Evolutionary conservation across 2,329 filamentous ascomycete species (phyloP).

Genomic region (Ceratocystis variospora): DNA sequence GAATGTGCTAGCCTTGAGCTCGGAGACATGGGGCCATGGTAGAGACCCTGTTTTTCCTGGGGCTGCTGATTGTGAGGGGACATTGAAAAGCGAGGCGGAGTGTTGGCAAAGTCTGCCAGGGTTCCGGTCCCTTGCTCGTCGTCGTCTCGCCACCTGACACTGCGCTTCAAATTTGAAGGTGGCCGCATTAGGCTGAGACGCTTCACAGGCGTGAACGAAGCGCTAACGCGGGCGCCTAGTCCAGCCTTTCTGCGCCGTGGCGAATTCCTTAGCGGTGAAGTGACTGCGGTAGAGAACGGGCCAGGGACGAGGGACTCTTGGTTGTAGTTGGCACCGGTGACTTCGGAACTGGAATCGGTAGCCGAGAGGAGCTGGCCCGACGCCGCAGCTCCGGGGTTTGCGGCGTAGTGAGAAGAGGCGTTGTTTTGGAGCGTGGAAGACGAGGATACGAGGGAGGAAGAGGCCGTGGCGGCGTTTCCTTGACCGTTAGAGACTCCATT

Average conservation of each 20-base stretch:
- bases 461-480: neutral
- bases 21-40: constrained; percentile 4
- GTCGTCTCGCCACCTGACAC: constrained; percentile 86
- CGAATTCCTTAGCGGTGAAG: constrained; percentile 59
- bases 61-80: constrained; percentile 35
- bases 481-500: constrained; percentile 12
- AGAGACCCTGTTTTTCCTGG: constrained; percentile 24
- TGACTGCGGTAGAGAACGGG: constrained; percentile 14
- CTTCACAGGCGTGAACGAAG: constrained; percentile 72
- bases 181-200: constrained; percentile 28
- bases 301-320: constrained; percentile 3
- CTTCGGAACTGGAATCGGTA: constrained; percentile 14
- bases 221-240: constrained; percentile 48
- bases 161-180: constrained; percentile 49
- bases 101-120: constrained; percentile 82
- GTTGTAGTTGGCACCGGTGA: constrained; percentile 24
- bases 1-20: neutral
- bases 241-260: constrained; percentile 63
- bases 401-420: constrained; percentile 11
- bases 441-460: neutral
- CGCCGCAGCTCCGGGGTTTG: constrained; percentile 3
- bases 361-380: constrained; percentile 14
- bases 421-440: constrained; percentile 16
- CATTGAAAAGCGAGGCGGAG: constrained; percentile 37
- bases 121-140: constrained; percentile 72